Evolutionary conservation across 192 early-diverging fungal genomes (phyloP).

Genomic region (Coemansia sp.): DNA sequence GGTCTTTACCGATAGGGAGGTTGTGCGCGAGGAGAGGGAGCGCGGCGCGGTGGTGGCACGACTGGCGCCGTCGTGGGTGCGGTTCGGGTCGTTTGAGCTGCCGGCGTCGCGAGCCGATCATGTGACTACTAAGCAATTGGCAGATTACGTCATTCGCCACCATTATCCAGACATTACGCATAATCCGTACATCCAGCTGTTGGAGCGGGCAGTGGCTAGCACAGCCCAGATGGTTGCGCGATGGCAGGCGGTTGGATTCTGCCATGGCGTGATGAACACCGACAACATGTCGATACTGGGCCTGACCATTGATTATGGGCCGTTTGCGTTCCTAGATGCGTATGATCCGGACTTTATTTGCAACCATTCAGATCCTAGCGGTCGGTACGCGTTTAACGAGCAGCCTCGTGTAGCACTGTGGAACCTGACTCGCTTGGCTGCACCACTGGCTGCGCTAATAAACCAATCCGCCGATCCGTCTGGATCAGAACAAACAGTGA

Average conservation of each 20-base stretch:
- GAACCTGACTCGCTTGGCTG: conserved; percentile 74
- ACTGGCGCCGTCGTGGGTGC: conserved; percentile 75
- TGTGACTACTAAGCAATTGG: conserved; percentile 57
- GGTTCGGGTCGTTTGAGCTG: conserved; percentile 88
- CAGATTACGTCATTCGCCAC: conserved; percentile 69
- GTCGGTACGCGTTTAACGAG: conserved; percentile 73
- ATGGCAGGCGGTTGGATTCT: conserved; percentile 80
- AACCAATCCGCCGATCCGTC: conserved; percentile 12
- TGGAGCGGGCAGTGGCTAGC: conserved; percentile 56
- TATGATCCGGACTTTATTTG: conserved; percentile 80
- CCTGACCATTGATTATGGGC: conserved; percentile 85
- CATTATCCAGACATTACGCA: conserved; percentile 50
- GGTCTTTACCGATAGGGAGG: conserved; percentile 60
- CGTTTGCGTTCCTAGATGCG: conserved; percentile 79
- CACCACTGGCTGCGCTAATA: conserved; percentile 65
- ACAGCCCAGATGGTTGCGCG: conserved; percentile 74
- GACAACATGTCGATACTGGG: conserved; percentile 88
- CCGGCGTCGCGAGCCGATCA: conserved; percentile 68
- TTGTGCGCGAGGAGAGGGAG: conserved; percentile 71
- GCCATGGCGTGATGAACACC: conserved; percentile 89
- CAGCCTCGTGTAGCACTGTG: conserved; percentile 81
- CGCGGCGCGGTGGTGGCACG: conserved; percentile 75
- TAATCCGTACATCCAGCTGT: conserved; percentile 61
- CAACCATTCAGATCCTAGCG: conserved; percentile 74
- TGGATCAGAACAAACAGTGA: conserved; percentile 14